phyloP scores from a whole-genome alignment of 345 rosid genomes.

The Zanthoxylum bungeanum region DNA sequence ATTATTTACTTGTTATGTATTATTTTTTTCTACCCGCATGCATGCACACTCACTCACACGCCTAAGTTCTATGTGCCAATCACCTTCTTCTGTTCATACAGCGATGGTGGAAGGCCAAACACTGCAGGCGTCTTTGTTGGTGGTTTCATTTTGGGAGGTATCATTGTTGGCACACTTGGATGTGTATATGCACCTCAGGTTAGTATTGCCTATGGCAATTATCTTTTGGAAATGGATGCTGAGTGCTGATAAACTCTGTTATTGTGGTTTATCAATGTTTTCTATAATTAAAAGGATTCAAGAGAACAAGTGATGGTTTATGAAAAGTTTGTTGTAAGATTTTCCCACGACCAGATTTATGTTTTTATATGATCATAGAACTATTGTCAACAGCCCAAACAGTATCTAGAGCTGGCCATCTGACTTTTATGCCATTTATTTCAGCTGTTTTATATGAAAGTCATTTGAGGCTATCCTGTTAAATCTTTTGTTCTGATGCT shows the following conservation, averaged over 20 bases:
- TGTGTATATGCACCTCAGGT: conserved; percentile 98
- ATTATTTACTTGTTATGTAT: not conserved
- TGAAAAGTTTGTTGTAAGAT: not conserved
- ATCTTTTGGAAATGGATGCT: conserved; percentile 15
- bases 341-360: not conserved
- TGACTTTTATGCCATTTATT: not conserved
- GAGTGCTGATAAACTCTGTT: not conserved
- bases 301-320: not conserved
- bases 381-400: not conserved
- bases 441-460: not conserved
- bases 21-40: not conserved
- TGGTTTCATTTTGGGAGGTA: conserved; percentile 89
- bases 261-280: not conserved
- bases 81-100: conserved; percentile 20
- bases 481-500: conserved; percentile 9
- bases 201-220: not conserved
- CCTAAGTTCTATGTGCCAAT: not conserved
- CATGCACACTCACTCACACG: not conserved
- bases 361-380: not conserved
- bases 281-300: not conserved
- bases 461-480: not conserved
- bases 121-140: conserved; percentile 69
- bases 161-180: conserved; percentile 87
- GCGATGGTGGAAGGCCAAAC: conserved; percentile 63
- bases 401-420: not conserved